Conservation (phyloP, 2,329 filamentous ascomycete species). For the Cercospora sp. region DNA sequence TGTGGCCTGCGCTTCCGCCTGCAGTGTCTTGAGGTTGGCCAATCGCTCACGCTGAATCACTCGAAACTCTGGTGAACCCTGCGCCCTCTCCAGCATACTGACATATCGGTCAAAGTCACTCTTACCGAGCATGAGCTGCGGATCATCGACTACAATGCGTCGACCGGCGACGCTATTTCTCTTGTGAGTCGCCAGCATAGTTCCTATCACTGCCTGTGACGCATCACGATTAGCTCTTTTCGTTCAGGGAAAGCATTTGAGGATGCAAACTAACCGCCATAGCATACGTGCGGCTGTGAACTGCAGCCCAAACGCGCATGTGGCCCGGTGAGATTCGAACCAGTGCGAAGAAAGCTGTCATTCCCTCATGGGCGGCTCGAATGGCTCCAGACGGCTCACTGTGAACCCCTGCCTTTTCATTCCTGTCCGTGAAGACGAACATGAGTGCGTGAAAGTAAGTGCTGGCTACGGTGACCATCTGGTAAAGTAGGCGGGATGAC, state of each 20-base stretch:
- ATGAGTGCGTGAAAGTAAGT: constrained; percentile 13
- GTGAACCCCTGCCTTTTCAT: background rate
- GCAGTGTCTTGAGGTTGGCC: background rate
- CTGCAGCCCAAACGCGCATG: background rate
- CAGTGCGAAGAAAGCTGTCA: background rate
- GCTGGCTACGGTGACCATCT: constrained; percentile 5
- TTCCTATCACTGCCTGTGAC: background rate
- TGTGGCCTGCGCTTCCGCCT: background rate
- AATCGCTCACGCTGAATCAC: background rate
- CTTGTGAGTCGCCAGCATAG: background rate
- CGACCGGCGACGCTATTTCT: background rate
- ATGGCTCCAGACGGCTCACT: constrained; percentile 8
- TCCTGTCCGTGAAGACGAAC: constrained; percentile 14
- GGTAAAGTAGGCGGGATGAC: background rate
- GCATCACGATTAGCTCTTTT: background rate
- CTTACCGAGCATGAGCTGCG: background rate
- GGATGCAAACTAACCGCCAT: background rate
- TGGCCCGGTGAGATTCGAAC: background rate
- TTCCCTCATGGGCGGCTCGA: background rate
- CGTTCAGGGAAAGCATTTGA: background rate
- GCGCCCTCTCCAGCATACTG: background rate
- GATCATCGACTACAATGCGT: background rate
- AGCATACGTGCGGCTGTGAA: background rate
- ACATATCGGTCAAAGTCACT: background rate
- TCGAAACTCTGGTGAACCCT: background rate